These are phyloP conservation scores for Tetradesmus lagerheimii DNA, from an alignment of 139 green algal genomes.

Conservation along the genomic window DNA sequence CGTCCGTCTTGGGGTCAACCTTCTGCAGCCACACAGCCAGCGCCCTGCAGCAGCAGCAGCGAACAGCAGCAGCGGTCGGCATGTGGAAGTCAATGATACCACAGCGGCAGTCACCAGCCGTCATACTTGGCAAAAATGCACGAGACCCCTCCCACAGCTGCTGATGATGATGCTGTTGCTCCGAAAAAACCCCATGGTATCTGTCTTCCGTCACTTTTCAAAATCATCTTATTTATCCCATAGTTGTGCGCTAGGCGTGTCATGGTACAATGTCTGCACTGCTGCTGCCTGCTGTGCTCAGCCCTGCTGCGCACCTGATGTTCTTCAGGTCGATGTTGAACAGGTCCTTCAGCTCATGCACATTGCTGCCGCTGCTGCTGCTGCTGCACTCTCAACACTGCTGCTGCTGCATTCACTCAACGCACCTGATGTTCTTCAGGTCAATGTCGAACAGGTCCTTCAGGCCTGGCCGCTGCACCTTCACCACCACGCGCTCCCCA, in stretches of 20 bases:
- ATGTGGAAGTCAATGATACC: too few species aligned
- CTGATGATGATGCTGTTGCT: too few species aligned
- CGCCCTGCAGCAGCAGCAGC: slow-evolving; percentile 35
- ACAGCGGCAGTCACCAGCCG: too few species aligned
- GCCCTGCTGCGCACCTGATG: background rate
- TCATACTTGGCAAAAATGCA: too few species aligned
- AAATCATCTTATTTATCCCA: too few species aligned
- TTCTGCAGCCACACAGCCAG: slow-evolving; percentile 76
- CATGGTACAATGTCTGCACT: too few species aligned
- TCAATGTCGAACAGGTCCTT: slow-evolving; percentile 97
- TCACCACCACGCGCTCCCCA: slow-evolving; percentile 90
- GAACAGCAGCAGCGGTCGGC: slow-evolving; percentile 3
- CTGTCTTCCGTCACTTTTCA: too few species aligned
- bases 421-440: slow-evolving; percentile 93
- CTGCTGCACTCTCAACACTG: background rate
- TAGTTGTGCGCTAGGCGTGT: too few species aligned
- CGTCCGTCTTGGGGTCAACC: slow-evolving; percentile 97
- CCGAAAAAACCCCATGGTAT: too few species aligned
- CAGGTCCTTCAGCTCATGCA: background rate
- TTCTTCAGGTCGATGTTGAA: slow-evolving; percentile 14
- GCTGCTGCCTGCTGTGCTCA: background rate
- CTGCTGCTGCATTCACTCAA: background rate
- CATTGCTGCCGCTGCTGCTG: background rate
- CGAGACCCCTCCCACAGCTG: too few species aligned
- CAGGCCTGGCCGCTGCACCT: slow-evolving; percentile 94